Conservation (phyloP, 805 yeast species). For the Cyberlindnera japonica region DNA sequence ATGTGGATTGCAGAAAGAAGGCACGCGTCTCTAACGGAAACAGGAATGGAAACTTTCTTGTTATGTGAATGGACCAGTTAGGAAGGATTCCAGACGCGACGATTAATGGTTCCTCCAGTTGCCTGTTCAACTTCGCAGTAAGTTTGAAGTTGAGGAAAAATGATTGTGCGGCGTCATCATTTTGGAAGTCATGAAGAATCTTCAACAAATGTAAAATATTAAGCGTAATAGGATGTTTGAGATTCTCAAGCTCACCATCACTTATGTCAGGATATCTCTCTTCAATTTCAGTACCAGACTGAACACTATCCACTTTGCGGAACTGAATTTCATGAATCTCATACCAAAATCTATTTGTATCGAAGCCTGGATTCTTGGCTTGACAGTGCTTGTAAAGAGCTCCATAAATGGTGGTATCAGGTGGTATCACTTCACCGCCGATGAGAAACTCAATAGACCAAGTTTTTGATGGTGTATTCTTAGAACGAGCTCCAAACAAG, state of each 20-base stretch:
- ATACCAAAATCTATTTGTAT: slow-evolving; percentile 54
- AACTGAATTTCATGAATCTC: slow-evolving; percentile 50
- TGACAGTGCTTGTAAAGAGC: slow-evolving; percentile 56
- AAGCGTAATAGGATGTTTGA: slow-evolving; percentile 31
- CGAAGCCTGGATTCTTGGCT: slow-evolving; percentile 35
- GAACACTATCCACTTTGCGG: slow-evolving; percentile 33
- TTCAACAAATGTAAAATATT: slow-evolving; percentile 47
- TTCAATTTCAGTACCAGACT: slow-evolving; percentile 21
- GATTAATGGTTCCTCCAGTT: slow-evolving; percentile 82
- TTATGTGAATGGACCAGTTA: slow-evolving; percentile 74
- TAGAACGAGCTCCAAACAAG: slow-evolving; percentile 20
- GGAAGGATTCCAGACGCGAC: slow-evolving; percentile 88
- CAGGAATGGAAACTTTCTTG: slow-evolving; percentile 72
- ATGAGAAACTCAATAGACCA: slow-evolving; percentile 54
- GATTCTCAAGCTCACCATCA: slow-evolving; percentile 28
- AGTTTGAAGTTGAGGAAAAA: slow-evolving; percentile 72
- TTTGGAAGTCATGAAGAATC: slow-evolving; percentile 36
- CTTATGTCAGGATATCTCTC: slow-evolving; percentile 29
- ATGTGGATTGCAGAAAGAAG: slow-evolving; percentile 76
- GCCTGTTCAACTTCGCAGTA: slow-evolving; percentile 81
- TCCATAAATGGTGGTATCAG: slow-evolving; percentile 71
- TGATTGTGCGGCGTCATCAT: not conserved
- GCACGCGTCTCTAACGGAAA: slow-evolving; percentile 82
- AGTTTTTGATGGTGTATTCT: slow-evolving; percentile 15
- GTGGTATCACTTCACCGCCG: slow-evolving; percentile 54